phyloP scores from a whole-genome alignment of 2,329 filamentous ascomycete species.

The Calycina herbarum region DNA sequence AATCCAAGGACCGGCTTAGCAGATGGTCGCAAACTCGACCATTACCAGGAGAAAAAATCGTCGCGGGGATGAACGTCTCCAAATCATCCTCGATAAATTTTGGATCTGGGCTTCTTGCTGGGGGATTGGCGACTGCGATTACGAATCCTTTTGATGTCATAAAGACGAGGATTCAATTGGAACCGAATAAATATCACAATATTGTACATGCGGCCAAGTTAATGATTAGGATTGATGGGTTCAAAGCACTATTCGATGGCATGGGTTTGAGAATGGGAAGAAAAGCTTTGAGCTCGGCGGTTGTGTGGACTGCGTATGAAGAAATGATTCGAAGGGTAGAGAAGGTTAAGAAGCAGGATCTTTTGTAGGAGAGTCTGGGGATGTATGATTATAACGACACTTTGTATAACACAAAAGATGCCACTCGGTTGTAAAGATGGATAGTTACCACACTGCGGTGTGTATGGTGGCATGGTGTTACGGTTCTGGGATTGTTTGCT shows the following conservation, averaged over 20 bases:
- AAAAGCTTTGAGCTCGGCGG: constrained; percentile 89
- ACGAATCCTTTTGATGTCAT: constrained; percentile 97
- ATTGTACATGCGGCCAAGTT: constrained; percentile 72
- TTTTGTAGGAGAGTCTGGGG: background rate
- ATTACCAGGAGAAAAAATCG: constrained; percentile 23
- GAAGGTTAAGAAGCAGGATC: constrained; percentile 20
- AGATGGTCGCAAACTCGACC: constrained; percentile 30
- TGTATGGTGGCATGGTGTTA: background rate
- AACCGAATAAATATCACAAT: constrained; percentile 80
- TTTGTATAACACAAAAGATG: background rate
- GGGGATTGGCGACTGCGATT: constrained; percentile 77
- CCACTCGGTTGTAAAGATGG: background rate
- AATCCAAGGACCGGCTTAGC: constrained; percentile 65
- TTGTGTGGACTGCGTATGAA: constrained; percentile 97
- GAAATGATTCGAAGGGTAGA: constrained; percentile 77
- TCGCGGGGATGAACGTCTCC: constrained; percentile 31
- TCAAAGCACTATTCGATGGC: constrained; percentile 80
- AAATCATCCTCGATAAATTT: constrained; percentile 77
- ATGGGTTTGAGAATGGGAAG: constrained; percentile 82
- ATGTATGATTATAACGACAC: background rate
- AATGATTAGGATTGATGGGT: constrained; percentile 81
- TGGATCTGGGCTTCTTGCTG: constrained; percentile 75
- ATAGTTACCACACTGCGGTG: background rate
- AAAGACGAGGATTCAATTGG: constrained; percentile 91
- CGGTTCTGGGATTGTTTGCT: background rate